These are phyloP conservation scores for Aspergillus sp. DNA, from an alignment of 2,329 filamentous ascomycete species.

Conservation along the genomic window DNA sequence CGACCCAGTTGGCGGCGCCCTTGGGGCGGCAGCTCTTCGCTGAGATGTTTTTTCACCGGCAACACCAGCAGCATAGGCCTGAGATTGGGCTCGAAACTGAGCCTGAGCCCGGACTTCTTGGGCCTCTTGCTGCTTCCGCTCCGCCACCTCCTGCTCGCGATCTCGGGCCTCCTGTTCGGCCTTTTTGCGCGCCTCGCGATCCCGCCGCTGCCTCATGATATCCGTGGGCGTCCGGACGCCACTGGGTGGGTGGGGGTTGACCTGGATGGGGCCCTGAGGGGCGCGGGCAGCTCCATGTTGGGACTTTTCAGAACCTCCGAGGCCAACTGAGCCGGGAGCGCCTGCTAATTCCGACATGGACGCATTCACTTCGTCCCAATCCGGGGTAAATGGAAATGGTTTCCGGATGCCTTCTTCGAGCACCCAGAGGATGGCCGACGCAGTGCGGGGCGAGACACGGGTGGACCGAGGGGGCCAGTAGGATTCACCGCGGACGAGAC, in stretches of 20 bases:
- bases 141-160: slow-evolving; percentile 53
- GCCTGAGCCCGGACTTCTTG: slow-evolving; percentile 17
- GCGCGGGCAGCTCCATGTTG: slow-evolving; percentile 57
- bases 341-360: slow-evolving; percentile 83
- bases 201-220: slow-evolving; percentile 84
- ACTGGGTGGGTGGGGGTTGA: slow-evolving; percentile 46
- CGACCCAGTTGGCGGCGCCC: slow-evolving; percentile 8
- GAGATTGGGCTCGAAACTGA: slow-evolving; percentile 23
- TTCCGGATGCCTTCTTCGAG: slow-evolving; percentile 86
- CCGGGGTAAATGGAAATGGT: slow-evolving; percentile 78
- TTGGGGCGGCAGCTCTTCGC: slow-evolving; percentile 12
- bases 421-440: slow-evolving; percentile 86
- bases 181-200: slow-evolving; percentile 68
- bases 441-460: slow-evolving; percentile 78
- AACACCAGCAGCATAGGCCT: slow-evolving; percentile 45
- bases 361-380: slow-evolving; percentile 82
- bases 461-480: slow-evolving; percentile 51
- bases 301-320: slow-evolving; percentile 53
- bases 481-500: slow-evolving; percentile 37
- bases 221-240: slow-evolving; percentile 81
- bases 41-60: slow-evolving; percentile 27
- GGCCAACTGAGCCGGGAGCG: slow-evolving; percentile 46
- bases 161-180: slow-evolving; percentile 64
- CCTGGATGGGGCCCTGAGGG: slow-evolving; percentile 52
- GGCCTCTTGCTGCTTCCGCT: slow-evolving; percentile 43